phyloP scores from a whole-genome alignment of 2,329 filamentous ascomycete species.

The Ophiognomonia clavigignenti-juglandacearum region DNA sequence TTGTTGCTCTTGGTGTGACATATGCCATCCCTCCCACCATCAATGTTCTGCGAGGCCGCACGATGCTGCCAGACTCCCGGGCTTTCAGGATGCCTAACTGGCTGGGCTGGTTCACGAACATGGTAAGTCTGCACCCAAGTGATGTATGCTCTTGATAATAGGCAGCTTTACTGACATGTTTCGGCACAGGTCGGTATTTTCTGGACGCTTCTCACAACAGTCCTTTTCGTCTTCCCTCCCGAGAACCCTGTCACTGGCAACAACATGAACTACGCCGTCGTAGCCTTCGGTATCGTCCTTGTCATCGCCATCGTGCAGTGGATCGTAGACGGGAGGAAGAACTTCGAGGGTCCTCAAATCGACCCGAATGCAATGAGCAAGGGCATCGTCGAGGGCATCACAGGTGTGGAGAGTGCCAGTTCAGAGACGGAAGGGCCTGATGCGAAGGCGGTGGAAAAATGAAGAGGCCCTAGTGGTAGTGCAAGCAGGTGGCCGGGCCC shows the following conservation, averaged over 20 bases:
- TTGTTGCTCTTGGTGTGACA: constrained; percentile 66
- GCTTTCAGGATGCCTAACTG: constrained; percentile 29
- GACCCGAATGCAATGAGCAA: constrained; percentile 19
- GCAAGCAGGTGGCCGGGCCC: too few species aligned
- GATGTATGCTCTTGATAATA: not conserved
- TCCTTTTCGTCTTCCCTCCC: constrained; percentile 72
- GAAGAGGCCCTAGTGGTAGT: not conserved
- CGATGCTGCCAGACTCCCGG: constrained; percentile 52
- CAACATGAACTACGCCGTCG: constrained; percentile 62
- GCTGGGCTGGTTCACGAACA: constrained; percentile 31
- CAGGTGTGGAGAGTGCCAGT: constrained; percentile 7
- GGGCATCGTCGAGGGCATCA: constrained; percentile 19
- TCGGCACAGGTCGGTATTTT: constrained; percentile 45
- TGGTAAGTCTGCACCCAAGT: constrained; percentile 14
- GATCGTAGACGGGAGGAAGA: constrained; percentile 44
- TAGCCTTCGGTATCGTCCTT: constrained; percentile 43
- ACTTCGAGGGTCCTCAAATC: constrained; percentile 36
- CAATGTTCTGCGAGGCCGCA: constrained; percentile 62
- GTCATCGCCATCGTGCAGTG: constrained; percentile 39
- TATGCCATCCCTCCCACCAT: constrained; percentile 72
- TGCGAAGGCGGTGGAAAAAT: constrained; percentile 9
- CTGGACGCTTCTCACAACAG: constrained; percentile 66
- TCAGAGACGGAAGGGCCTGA: not conserved
- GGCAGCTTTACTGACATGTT: constrained; percentile 24
- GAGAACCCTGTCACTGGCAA: constrained; percentile 55